These are phyloP conservation scores for Eucalyptus pauciflora DNA, from an alignment of 345 rosid genomes.

Conservation along the genomic window DNA sequence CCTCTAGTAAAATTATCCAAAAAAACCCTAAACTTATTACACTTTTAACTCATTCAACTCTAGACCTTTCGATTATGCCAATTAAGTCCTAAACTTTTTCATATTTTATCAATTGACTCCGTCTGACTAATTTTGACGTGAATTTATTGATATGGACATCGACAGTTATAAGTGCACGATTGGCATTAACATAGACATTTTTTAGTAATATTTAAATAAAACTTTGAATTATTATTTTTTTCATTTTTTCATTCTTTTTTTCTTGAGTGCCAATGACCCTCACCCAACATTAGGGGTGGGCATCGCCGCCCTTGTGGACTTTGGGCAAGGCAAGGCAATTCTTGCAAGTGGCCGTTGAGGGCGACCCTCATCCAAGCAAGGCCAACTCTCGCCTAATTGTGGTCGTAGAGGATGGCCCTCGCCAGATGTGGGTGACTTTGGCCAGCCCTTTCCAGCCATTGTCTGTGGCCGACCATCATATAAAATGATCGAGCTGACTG, in stretches of 20 bases:
- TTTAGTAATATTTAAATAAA: no score
- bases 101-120: no score
- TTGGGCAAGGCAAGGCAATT: no score
- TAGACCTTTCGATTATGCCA: not conserved
- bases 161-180: rapidly evolving
- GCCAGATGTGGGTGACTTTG: not conserved
- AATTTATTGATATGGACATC: no score
- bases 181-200: rapidly evolving
- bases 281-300: no score
- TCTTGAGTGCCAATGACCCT: rapidly evolving
- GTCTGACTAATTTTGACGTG: rapidly evolving
- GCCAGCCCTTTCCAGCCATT: not conserved
- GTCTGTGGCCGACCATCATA: rapidly evolving
- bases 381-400: rapidly evolving
- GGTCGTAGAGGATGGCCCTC: rapidly evolving
- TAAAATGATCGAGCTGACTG: rapidly evolving
- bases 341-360: no score
- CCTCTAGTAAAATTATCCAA: no score
- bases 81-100: no score
- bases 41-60: not conserved
- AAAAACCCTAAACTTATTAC: no score
- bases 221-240: no score
- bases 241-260: no score
- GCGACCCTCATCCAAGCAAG: not conserved
- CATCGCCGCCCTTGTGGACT: no score